Evolutionary conservation across 2,329 filamentous ascomycete species (phyloP).

Genomic region (Akanthomyces dipterigenus): DNA sequence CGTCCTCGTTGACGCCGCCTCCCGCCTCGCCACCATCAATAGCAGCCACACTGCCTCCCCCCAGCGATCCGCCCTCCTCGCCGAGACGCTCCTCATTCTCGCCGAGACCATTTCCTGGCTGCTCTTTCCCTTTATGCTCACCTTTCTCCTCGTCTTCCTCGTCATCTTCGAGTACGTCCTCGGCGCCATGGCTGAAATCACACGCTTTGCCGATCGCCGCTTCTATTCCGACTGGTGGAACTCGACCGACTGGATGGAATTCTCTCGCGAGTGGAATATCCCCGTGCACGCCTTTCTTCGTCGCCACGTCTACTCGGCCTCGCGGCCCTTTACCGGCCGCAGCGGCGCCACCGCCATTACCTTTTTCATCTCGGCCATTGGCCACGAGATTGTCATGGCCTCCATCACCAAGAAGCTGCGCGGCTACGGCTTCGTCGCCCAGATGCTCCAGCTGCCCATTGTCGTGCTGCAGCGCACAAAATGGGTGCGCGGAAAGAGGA

Average conservation of each 20-base stretch:
- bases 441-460: slow-evolving; percentile 96
- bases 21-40: slow-evolving; percentile 37
- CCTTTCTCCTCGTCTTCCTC: slow-evolving; percentile 89
- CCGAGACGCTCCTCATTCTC: slow-evolving; percentile 71
- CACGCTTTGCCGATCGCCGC: slow-evolving; percentile 84
- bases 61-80: slow-evolving; percentile 31
- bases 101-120: slow-evolving; percentile 86
- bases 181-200: slow-evolving; percentile 91
- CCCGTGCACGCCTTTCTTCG: slow-evolving; percentile 94
- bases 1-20: slow-evolving; percentile 66
- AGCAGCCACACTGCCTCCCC: slow-evolving; percentile 24
- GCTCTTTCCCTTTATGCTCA: slow-evolving; percentile 95
- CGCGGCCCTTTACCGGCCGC: slow-evolving; percentile 67
- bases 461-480: slow-evolving; percentile 81
- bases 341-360: slow-evolving; percentile 79
- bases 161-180: slow-evolving; percentile 98
- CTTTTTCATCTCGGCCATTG: slow-evolving; percentile 81
- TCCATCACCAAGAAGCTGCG: slow-evolving; percentile 96
- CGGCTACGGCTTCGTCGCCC: slow-evolving; percentile 86
- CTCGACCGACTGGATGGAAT: slow-evolving; percentile 87
- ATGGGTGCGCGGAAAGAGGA: slow-evolving; percentile 65
- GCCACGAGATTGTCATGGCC: slow-evolving; percentile 93
- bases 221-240: slow-evolving; percentile 83
- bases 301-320: slow-evolving; percentile 86
- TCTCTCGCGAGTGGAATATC: slow-evolving; percentile 95